Base-by-base conservation (phyloP, 345 rosid species). In the Turnera subulata region DNA sequence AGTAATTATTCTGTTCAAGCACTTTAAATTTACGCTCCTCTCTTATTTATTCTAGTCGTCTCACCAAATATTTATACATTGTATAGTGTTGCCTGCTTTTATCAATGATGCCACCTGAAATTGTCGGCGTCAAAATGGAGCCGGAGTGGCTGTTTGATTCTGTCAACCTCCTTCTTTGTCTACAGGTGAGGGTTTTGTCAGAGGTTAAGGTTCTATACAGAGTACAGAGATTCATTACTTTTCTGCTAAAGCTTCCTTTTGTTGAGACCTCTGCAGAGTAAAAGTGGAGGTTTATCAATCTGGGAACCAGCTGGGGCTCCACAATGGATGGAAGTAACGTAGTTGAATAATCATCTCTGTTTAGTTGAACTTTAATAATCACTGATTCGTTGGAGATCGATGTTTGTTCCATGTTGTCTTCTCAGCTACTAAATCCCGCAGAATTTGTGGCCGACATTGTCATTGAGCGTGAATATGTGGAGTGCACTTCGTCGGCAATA, bases 71-170 rank as follows among this genome's bases (percentile, higher is more conserved):
- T 42, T 0, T 0, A 3, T 29, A 4, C 5, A 29, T 3, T 4
- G 45, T 4, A n/a, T n/a, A n/a, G n/a, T n/a, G n/a, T n/a, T n/a
- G n/a, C 52, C 52, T 62, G 7, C 52, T 43, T 21, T 51, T 43
- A 9, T 50, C 17, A 12, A 62, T 50, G 32, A 14, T 62, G 58
- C 66, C 66, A 9, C 0, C 58, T 0, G 81, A 83, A 23, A 77
- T 83, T 25, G 85, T 85, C 49, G 96, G 96, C n/a, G 64, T 66
- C 18, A 76, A 70, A 66, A 67, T 84, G 79, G 76, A 85, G 38
- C 76, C 84, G 0, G 73, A 73, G 40, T 67, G 63, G 11, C 44
- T 85, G 24, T 76, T 68, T 23, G 83, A 88, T 68, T 63, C 87
- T 37, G 89, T 88, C 66, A 66, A 70, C 61, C 59, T 84, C 58